Conservation (phyloP, 169 alveolate genomes). For the Eimeria nieschulzi region DNA sequence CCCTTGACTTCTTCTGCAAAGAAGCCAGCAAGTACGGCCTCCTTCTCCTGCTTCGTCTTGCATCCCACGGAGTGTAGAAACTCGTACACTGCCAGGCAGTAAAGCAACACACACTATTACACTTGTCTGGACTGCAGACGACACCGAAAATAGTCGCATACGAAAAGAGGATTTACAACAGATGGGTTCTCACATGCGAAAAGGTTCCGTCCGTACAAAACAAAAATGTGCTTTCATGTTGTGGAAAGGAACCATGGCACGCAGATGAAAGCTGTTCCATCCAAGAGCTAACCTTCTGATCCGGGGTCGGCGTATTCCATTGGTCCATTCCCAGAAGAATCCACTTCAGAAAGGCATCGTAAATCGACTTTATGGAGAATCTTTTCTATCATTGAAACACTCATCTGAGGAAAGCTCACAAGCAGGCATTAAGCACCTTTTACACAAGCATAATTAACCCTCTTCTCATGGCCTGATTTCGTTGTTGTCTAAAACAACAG, state of each 20-base stretch:
- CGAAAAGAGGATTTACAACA: too few species aligned
- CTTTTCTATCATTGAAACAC: constrained; percentile 30
- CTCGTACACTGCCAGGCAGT: constrained; percentile 49
- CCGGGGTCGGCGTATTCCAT: constrained; percentile 61
- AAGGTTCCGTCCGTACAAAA: too few species aligned
- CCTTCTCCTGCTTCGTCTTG: constrained; percentile 63
- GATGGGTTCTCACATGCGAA: too few species aligned
- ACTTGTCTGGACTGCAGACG: too few species aligned
- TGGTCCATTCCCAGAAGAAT: constrained; percentile 64
- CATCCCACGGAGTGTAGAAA: constrained; percentile 72
- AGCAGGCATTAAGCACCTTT: too few species aligned
- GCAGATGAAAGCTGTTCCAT: too few species aligned
- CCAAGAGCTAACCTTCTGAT: constrained; percentile 26
- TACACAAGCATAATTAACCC: too few species aligned
- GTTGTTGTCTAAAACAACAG: too few species aligned
- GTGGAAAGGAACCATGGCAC: too few species aligned
- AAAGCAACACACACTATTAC: constrained; percentile 6
- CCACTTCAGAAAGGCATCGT: constrained; percentile 50
- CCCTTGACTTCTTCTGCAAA: constrained; percentile 69
- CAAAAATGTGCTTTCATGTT: too few species aligned
- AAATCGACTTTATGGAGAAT: constrained; percentile 49
- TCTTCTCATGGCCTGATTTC: too few species aligned
- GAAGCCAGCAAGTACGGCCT: constrained; percentile 65
- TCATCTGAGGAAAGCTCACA: neutral
- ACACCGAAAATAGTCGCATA: too few species aligned